Percentiles rank a stretch among this genome's conserved stretches.
These are phyloP conservation scores for Multifurca ochricompacta DNA, from an alignment of 768 basidiomycete genomes.

Conservation along the genomic window DNA sequence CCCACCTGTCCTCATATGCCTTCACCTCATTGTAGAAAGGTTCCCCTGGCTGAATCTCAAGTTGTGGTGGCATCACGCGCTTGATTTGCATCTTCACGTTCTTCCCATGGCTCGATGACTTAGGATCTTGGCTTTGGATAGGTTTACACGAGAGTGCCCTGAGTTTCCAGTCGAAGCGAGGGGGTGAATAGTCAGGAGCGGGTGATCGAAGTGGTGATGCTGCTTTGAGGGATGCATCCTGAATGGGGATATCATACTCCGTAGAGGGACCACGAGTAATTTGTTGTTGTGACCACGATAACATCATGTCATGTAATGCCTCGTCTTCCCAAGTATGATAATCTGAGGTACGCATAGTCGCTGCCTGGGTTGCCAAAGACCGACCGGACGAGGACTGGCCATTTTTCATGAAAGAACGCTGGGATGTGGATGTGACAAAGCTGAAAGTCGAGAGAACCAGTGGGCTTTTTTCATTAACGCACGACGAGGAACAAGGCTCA, in stretches of 20 bases:
- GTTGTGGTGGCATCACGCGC: constrained; percentile 33
- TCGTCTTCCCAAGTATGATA: constrained; percentile 12
- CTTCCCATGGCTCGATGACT: constrained; percentile 11
- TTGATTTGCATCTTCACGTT: constrained; percentile 27
- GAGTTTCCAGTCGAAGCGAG: constrained; percentile 56
- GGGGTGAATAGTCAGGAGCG: background rate
- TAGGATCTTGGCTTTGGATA: constrained; percentile 4
- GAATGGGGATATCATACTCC: background rate
- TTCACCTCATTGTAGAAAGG: constrained; percentile 43
- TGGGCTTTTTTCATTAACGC: background rate
- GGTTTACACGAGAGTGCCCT: constrained; percentile 41
- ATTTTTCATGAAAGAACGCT: background rate
- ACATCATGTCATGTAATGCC: constrained; percentile 1
- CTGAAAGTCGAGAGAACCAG: background rate
- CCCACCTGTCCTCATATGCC: constrained; percentile 49
- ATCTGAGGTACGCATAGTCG: background rate
- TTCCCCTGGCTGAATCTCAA: constrained; percentile 31
- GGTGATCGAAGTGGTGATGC: constrained; percentile 4
- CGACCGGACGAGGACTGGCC: background rate
- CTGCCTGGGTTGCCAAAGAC: background rate
- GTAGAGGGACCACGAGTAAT: background rate
- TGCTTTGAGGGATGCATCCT: constrained; percentile 3
- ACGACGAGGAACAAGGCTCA: background rate
- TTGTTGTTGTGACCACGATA: background rate
- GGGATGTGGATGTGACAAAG: background rate